phyloP scores from a whole-genome alignment of 2,329 filamentous ascomycete species.

The Pseudocercospora cruenta region DNA sequence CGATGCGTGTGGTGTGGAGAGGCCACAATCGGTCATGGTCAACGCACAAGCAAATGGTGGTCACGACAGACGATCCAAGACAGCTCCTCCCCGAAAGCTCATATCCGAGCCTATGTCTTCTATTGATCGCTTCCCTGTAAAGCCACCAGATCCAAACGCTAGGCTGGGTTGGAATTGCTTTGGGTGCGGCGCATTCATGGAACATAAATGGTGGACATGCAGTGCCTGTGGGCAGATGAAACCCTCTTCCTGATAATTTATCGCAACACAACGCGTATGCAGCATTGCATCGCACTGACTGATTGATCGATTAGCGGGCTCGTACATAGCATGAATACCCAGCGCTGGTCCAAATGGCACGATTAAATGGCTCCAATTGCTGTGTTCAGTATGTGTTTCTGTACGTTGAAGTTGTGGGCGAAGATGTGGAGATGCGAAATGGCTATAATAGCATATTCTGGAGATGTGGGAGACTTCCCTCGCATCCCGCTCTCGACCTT shows the following conservation, averaged over 20 bases:
- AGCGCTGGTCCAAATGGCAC: not conserved
- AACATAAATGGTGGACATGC: slow-evolving; percentile 68
- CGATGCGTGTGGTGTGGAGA: slow-evolving; percentile 62
- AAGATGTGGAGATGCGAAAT: too few species aligned
- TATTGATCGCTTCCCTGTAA: slow-evolving; percentile 13
- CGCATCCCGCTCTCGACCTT: too few species aligned
- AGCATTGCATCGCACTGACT: not conserved
- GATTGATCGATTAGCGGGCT: not conserved
- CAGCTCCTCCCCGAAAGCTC: slow-evolving; percentile 10
- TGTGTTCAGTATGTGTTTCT: too few species aligned
- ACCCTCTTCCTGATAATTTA: slow-evolving; percentile 45
- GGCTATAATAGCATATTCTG: too few species aligned
- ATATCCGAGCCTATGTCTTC: slow-evolving; percentile 8
- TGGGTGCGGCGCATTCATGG: slow-evolving; percentile 65
- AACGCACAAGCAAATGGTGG: slow-evolving; percentile 15
- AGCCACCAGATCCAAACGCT: slow-evolving; percentile 43
- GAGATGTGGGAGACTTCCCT: too few species aligned
- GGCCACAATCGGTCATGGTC: slow-evolving; percentile 48
- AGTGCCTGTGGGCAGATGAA: slow-evolving; percentile 64
- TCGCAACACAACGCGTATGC: not conserved
- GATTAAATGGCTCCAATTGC: not conserved
- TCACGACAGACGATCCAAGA: slow-evolving; percentile 26
- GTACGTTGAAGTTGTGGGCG: too few species aligned
- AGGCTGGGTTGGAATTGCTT: slow-evolving; percentile 63
- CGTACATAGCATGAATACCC: not conserved